These are phyloP conservation scores for Albophoma yamanashiensis DNA, from an alignment of 2,329 filamentous ascomycete genomes.

Conservation along the genomic window DNA sequence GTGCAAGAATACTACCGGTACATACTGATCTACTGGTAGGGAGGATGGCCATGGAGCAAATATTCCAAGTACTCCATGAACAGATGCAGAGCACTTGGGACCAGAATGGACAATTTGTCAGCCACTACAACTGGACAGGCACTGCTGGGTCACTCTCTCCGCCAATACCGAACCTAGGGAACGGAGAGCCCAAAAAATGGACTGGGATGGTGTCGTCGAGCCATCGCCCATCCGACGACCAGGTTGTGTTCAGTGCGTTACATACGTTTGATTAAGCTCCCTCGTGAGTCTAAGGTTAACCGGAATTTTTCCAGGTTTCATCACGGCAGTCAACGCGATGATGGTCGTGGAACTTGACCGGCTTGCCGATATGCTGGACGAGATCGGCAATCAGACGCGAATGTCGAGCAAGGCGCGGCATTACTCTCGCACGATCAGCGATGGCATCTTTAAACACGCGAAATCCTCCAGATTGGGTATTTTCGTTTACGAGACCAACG, in stretches of 20 bases:
- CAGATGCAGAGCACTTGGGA: constrained; percentile 16
- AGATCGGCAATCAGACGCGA: constrained; percentile 58
- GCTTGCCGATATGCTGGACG: constrained; percentile 51
- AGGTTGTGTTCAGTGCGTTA: constrained; percentile 50
- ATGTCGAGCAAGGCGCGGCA: constrained; percentile 34
- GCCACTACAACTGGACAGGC: constrained; percentile 19
- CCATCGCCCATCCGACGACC: constrained; percentile 76
- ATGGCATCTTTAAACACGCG: constrained; percentile 51
- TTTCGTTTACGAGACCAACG: constrained; percentile 69
- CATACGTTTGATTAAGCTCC: background rate
- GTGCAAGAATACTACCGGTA: too few species aligned
- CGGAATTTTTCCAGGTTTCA: constrained; percentile 26
- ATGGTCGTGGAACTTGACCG: constrained; percentile 41
- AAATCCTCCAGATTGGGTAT: constrained; percentile 37
- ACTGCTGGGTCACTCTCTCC: constrained; percentile 12
- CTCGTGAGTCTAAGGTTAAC: background rate
- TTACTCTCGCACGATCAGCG: constrained; percentile 48
- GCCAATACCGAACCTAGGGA: constrained; percentile 52
- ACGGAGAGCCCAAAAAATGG: constrained; percentile 66
- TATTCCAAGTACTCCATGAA: constrained; percentile 13
- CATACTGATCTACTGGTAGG: constrained; percentile 34
- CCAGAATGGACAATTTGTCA: constrained; percentile 13
- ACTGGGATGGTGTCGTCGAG: constrained; percentile 71
- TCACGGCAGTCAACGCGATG: constrained; percentile 24
- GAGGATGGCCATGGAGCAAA: constrained; percentile 39